Evolutionary conservation across 345 rosid species (phyloP).

Genomic region (Populus ilicifolia): DNA sequence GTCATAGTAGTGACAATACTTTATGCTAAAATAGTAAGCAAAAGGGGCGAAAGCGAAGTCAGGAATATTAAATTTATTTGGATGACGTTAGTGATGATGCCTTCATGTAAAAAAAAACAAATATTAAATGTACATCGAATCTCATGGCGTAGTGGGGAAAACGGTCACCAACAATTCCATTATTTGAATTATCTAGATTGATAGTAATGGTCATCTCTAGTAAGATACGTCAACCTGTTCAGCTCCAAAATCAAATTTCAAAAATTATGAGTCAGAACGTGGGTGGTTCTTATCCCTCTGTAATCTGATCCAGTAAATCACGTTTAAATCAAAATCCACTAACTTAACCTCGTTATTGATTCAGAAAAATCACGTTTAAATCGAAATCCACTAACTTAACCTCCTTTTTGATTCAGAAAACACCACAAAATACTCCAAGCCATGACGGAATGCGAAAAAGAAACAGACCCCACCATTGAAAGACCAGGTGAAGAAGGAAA

Average conservation of each 20-base stretch:
- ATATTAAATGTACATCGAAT: neutral
- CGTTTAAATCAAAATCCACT: conserved; percentile 26
- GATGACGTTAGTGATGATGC: neutral
- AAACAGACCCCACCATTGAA: conserved; percentile 32
- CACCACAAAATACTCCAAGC: neutral
- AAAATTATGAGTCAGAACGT: conserved; percentile 16
- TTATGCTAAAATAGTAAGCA: neutral
- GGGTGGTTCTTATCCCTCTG: conserved; percentile 26
- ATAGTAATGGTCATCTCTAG: neutral
- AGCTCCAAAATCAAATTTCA: conserved; percentile 14
- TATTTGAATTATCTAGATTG: neutral
- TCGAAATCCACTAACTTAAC: conserved; percentile 6
- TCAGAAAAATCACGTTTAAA: conserved; percentile 25
- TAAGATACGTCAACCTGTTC: neutral
- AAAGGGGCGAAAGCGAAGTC: neutral
- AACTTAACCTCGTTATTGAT: conserved; percentile 2
- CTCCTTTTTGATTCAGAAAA: conserved; percentile 8
- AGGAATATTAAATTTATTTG: neutral
- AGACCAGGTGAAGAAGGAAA: conserved; percentile 12
- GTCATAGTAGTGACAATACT: neutral
- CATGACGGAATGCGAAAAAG: conserved; percentile 8
- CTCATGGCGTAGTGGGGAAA: neutral
- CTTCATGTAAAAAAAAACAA: neutral
- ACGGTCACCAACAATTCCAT: neutral
- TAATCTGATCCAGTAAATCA: conserved; percentile 13